Evolutionary conservation across 192 early-diverging fungal species (phyloP), one percentile per base, ranked within the genome.

Genomic region (Backusella luteola): DNA sequence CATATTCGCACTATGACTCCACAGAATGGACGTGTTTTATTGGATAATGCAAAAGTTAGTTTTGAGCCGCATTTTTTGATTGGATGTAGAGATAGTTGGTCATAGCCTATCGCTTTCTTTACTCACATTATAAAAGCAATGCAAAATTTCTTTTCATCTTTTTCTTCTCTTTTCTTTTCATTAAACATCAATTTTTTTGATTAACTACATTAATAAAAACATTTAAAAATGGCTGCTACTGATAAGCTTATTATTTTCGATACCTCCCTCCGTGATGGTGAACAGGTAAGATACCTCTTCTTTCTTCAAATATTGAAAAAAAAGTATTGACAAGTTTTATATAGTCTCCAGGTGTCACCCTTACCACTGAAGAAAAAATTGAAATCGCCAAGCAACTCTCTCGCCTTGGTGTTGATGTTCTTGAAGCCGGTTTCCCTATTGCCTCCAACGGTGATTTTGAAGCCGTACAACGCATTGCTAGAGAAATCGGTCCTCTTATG

Each of bases 351-450:
- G 97, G 97, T 75, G 96, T 97, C 32, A 99, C 95, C 39, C 87
- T 99, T 26, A 97, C 91, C 77, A 88, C 89, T 0, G 91, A 93
- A 35, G 97, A 99, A 85, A 99, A 99, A 88, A 85, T 99, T 49
- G 93, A 95, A 81, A 97, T 99, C 72, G 97, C 97, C 6, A 92
- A 90, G 74, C 93, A 96, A 83, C 89, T 99, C 23, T 95, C 97
- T n/a, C 85, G 88, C 63, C 91, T 99, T 36, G 97, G 97, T 67
- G 96, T 99, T 67, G 94, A 99, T 83, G 91, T 99, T 7, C 90
- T 96, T 80, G 97, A 99, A 79, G 97, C 97, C 6, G 97, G 97
- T 5, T 99, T 97, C 82, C 97, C 97, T 0, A 90, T 97, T 52
- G 96, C 96, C 17, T 97, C 96, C 3, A 87, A 90, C 6, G 97